Evolutionary conservation across 139 green algal genomes (phyloP), one percentile per base, ranked within the genome.

Genomic region (Diplosphaera chodatii): DNA sequence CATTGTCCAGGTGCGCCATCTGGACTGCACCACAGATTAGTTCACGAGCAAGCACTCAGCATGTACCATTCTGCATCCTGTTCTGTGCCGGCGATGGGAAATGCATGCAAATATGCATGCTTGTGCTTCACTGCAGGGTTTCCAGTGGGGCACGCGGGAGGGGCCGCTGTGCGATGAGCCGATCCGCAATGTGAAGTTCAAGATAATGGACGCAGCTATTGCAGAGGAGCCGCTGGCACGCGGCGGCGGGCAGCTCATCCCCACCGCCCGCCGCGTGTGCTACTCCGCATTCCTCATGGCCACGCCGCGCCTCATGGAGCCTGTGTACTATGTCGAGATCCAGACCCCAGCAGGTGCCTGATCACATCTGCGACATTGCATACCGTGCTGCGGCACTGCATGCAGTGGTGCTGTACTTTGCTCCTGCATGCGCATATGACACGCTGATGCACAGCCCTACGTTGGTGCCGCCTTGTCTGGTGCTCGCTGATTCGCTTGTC

Each of bases 231-330:
- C 91, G 34, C 83, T 97, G 65, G 73, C 89, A 29, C 78, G 94
- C 28, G 91, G 92, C 23, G 94, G 94, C 40, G 94, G 94, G n/a
- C 94, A 98, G 81, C 69, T 96, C 65, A 92, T 94, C 71, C 87
- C 84, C 75, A 90, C 89, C 8, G 78, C 66, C 72, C 94, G 84
- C n/a, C 84, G 95, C 34, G 92, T 95, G 32, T 90, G 84, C 73
- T 97, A 98, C 86, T 92, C 83, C 4, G 87, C 95, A 18, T 98
- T 99, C 84, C 87, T 99, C 33, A 97, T 97, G 89, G 95, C 95
- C 65, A 95, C 92, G 0, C 95, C 95, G 0, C 87, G 95, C 74
- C 85, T 99, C 3, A 98, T 99, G 95, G 95, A 99, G 86, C 95
- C 91, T 0, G 82, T 96, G 28, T 94, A 93, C 86, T 88, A 83